Conservation (phyloP, 2,329 filamentous ascomycete species). For the Fusarium sororula region DNA sequence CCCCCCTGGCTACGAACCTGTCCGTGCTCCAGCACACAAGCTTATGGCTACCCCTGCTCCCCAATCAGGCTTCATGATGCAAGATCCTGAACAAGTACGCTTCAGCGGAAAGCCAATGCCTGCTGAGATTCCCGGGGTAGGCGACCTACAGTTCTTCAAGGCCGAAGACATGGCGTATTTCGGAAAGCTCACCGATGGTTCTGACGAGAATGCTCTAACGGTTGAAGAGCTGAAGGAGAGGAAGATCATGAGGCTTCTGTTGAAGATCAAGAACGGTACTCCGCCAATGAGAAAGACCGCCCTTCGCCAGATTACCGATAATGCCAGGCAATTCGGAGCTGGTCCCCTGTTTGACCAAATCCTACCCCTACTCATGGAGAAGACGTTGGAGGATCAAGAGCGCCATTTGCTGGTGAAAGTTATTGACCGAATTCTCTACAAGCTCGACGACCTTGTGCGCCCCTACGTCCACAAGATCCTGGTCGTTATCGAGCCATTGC, state of each 20-base stretch:
- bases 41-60: slow-evolving; percentile 77
- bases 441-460: slow-evolving; percentile 94
- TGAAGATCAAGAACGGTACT: slow-evolving; percentile 99
- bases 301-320: slow-evolving; percentile 95
- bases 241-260: slow-evolving; percentile 95
- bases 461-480: slow-evolving; percentile 98
- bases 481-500: slow-evolving; percentile 97
- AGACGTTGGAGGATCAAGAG: slow-evolving; percentile 96
- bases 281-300: slow-evolving; percentile 99
- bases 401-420: slow-evolving; percentile 98
- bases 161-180: slow-evolving; percentile 99
- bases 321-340: slow-evolving; percentile 94
- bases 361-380: slow-evolving; percentile 96
- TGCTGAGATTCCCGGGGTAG: slow-evolving; percentile 94
- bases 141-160: slow-evolving; percentile 98
- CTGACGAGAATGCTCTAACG: slow-evolving; percentile 88
- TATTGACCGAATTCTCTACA: slow-evolving; percentile 98
- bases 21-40: slow-evolving; percentile 79
- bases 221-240: slow-evolving; percentile 97
- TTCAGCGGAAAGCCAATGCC: slow-evolving; percentile 89
- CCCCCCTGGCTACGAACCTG: slow-evolving; percentile 89
- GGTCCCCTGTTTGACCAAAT: slow-evolving; percentile 97
- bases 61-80: slow-evolving; percentile 94
- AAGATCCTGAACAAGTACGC: slow-evolving; percentile 87
- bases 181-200: slow-evolving; percentile 93